Percentiles rank a stretch among this genome's conserved stretches.
Evolutionary conservation across 108 stramenopile species (phyloP).

Genomic region (Pseudonitzschia delicatissima): DNA sequence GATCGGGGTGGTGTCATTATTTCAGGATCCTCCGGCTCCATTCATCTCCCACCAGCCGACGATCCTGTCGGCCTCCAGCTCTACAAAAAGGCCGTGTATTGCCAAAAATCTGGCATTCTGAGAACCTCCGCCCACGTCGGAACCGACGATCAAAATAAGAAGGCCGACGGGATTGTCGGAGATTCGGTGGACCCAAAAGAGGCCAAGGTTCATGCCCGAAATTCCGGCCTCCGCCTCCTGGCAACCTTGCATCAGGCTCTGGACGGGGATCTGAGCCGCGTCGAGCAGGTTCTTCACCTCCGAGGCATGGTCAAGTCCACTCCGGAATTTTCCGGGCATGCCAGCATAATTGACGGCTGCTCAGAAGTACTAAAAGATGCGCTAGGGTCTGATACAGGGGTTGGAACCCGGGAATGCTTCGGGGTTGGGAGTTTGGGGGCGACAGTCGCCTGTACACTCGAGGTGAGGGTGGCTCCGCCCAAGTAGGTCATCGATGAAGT

Average conservation of each 20-base stretch:
- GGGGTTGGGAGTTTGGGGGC: constrained; percentile 7
- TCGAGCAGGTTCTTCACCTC: not conserved
- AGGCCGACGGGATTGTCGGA: not conserved
- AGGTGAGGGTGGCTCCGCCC: not conserved
- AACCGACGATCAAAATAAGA: not conserved
- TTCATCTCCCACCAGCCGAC: constrained; percentile 4
- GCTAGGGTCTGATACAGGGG: not conserved
- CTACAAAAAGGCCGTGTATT: constrained; percentile 1
- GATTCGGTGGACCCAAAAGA: not conserved
- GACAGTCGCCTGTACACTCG: constrained; percentile 1
- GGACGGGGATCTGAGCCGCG: not conserved
- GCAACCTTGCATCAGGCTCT: not conserved
- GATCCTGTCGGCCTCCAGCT: not conserved
- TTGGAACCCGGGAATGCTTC: not conserved
- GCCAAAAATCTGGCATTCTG: not conserved
- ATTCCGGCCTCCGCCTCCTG: constrained; percentile 1
- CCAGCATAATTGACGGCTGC: constrained; percentile 1
- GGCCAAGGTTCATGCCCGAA: not conserved
- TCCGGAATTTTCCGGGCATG: not conserved
- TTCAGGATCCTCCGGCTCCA: not conserved
- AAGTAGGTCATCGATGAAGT: too few relatives aligned
- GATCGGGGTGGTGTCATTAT: not conserved
- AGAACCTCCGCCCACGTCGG: constrained; percentile 3
- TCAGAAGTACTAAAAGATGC: not conserved
- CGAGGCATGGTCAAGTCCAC: not conserved